Percentiles rank a stretch among this genome's conserved stretches.
Conservation (phyloP, 2,329 filamentous ascomycete genomes). For the Emmonsiellopsis sp. region DNA sequence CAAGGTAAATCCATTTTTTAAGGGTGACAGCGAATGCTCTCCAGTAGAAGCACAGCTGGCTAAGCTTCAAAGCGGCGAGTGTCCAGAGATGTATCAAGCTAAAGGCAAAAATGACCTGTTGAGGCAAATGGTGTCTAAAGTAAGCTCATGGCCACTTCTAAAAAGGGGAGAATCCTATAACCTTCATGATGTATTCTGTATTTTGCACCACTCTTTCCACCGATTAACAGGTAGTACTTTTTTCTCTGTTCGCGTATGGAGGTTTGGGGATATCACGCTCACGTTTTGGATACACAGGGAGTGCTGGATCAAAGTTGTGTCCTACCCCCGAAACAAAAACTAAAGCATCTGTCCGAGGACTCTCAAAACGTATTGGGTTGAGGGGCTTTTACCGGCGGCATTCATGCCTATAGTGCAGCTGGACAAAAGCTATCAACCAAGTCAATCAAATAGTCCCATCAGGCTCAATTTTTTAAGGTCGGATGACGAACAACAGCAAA, state of each 20-base stretch:
- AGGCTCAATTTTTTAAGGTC: background rate
- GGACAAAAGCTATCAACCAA: background rate
- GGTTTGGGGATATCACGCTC: background rate
- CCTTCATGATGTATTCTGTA: background rate
- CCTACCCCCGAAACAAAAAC: conserved; percentile 2
- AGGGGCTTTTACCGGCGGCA: background rate
- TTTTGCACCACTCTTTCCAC: background rate
- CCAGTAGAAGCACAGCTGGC: conserved; percentile 3
- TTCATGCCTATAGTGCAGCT: background rate
- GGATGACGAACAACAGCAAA: background rate
- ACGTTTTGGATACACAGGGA: conserved; percentile 1
- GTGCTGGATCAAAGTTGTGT: background rate
- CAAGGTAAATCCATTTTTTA: conserved; percentile 1
- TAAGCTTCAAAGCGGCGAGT: conserved; percentile 1
- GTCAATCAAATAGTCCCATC: background rate
- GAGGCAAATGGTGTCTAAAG: background rate
- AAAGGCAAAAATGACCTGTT: conserved; percentile 1
- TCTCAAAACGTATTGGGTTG: background rate
- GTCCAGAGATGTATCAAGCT: background rate
- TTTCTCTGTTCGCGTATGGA: background rate
- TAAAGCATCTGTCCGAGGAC: background rate
- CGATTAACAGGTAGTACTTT: background rate
- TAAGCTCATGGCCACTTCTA: background rate
- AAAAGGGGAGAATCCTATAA: background rate
- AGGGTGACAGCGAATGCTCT: background rate